Percentiles rank a stretch among this genome's conserved stretches.
phyloP scores from a whole-genome alignment of 495 filamentous ascomycete genomes.

The Darksidea phi region DNA sequence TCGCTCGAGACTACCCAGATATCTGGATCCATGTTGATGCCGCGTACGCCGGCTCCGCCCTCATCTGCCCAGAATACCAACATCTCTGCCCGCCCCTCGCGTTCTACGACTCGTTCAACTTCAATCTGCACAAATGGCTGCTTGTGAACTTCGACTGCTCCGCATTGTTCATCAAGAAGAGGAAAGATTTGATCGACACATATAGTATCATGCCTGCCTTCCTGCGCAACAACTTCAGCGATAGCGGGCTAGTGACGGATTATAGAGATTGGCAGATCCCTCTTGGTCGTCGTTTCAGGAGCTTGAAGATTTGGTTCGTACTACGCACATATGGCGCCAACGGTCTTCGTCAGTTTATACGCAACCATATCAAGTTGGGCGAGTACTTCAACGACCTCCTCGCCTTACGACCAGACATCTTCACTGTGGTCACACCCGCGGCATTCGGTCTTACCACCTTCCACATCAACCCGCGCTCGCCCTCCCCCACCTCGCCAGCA shows the following conservation, averaged over 20 bases:
- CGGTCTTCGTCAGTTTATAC: constrained; percentile 73
- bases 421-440: constrained; percentile 72
- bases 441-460: constrained; percentile 82
- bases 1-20: constrained; percentile 60
- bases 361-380: constrained; percentile 64
- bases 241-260: constrained; percentile 84
- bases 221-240: constrained; percentile 74
- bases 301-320: constrained; percentile 97
- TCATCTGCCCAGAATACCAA: constrained; percentile 79
- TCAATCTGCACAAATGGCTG: constrained; percentile 99
- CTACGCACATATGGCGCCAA: constrained; percentile 79
- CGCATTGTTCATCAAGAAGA: constrained; percentile 50
- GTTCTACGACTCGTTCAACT: constrained; percentile 81
- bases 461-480: constrained; percentile 47
- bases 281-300: constrained; percentile 85
- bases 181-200: constrained; percentile 71
- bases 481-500: background rate
- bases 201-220: constrained; percentile 83
- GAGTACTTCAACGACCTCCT: constrained; percentile 66
- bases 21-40: constrained; percentile 97
- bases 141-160: constrained; percentile 86
- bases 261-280: constrained; percentile 99
- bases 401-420: constrained; percentile 62
- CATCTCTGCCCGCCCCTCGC: constrained; percentile 62
- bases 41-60: constrained; percentile 84